Evolutionary conservation across 129 eudicot genomes (phyloP), one percentile per base, ranked within the genome.

Genomic region (Arctium lappa): DNA sequence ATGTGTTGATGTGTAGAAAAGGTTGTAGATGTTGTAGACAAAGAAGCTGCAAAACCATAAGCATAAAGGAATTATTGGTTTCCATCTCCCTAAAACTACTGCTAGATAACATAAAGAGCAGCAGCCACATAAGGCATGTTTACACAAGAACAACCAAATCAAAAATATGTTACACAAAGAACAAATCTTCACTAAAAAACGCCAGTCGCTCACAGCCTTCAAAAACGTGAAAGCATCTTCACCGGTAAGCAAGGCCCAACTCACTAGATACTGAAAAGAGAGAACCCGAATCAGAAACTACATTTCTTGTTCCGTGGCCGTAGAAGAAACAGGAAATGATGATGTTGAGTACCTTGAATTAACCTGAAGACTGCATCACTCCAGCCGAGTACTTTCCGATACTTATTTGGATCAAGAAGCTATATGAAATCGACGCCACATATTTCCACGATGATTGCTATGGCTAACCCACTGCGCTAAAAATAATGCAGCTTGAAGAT

Each of bases 401-500:
- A 93, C 82, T 92, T 88, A 60, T 91, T 93, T 75, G 99, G 99
- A 85, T 96, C 94, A 56, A 96, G 96, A 87, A 96, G 94, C 99
- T 98, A 96, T 88, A 96, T 93, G 80, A 96, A 96, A 87, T 96
- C 98, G 33, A 93, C 99, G 18, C 99, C 99, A 82, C 99, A 96
- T 80, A 77, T 96, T 96, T 36, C 99, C 99, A 39, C 93, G 91
- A 81, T 96, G 99, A 89, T 96, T 96, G 32, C 95, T 97, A 85
- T 96, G 99, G 85, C 99, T 96, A 69, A 96, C 91, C 99, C 99
- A 96, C 99, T 96, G 88, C 80, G 38, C 8, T 42, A 36, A 74
- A 46, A 84, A 27, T 33, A 80, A 46, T 46, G 37, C 30, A 34
- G 37, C 27, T 8, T 31, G 31, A 71, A 72, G 30, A 33, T 69